Base-by-base conservation (phyloP, 1,284 basidiomycete species). In the Psilocybe mexicana region DNA sequence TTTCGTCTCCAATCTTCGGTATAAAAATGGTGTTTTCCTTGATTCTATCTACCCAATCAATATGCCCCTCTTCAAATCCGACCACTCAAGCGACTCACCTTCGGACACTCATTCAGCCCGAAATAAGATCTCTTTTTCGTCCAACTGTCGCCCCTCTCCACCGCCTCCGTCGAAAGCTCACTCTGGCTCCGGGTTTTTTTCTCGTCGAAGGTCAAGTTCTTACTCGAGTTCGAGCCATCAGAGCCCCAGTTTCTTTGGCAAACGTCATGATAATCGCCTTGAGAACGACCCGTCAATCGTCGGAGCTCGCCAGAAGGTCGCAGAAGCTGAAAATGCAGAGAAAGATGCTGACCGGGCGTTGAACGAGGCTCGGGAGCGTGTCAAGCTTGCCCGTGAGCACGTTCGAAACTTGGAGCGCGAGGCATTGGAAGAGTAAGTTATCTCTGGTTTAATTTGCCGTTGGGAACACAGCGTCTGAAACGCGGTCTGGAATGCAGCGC, bases 261-360 rank as follows among this genome's bases (percentile, higher is more conserved):
- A 63, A 54, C 68, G 65, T 3, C 57, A 62, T 45, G 63, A 63
- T 54, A 61, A 61, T 53, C 47, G 55, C 54, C 57, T 71, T 46
- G 62, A 68, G 54, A 73, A 78, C 52, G 84, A 86, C 61, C 80
- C 83, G 2, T 74, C 74, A 26, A 82, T 87, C 63, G 55, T 76
- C 7, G 70, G 72, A 11, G 85, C 83, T 7, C 79, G 79, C 26
- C 71, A 80, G 62, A 85, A 82, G 65, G 79, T 87, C 18, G 59
- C 73, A 0, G 75, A 80, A 28, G 85, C 85, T 0, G 83, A 85
- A 68, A 67, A 71, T 12, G 81, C 81, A 0, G 85, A 87, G 70
- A 73, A 73, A 43, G 76, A 76, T 3, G 85, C 84, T 3, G 85
- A 87, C 63, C 70, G 71, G 6, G 85, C 85, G 0, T 70, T 87